Conservation (phyloP, 495 filamentous ascomycete species). For the Penicillium ochrochloron region DNA sequence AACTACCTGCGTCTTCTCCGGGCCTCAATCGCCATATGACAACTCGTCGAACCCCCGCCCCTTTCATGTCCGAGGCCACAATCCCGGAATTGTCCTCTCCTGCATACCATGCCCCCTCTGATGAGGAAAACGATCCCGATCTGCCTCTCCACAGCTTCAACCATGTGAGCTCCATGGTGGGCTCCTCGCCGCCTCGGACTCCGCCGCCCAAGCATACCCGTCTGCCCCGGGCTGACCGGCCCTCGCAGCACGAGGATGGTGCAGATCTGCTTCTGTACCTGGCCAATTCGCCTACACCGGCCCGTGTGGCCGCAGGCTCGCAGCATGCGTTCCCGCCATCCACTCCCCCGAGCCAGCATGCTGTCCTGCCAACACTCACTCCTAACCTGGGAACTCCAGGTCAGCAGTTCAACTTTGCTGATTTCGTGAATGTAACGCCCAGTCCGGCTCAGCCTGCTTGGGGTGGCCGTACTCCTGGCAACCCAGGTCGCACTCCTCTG, state of each 20-base stretch:
- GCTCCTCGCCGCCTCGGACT: constrained; percentile 80
- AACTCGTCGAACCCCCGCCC: constrained; percentile 58
- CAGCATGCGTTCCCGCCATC: constrained; percentile 70
- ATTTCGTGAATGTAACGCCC: constrained; percentile 96
- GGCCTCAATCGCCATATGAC: constrained; percentile 46
- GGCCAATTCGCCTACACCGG: constrained; percentile 89
- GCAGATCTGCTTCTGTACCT: constrained; percentile 91
- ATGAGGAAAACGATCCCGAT: constrained; percentile 76
- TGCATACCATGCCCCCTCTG: constrained; percentile 65
- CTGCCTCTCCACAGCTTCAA: constrained; percentile 79
- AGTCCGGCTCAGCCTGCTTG: constrained; percentile 88
- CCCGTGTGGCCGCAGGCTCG: constrained; percentile 49
- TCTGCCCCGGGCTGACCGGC: constrained; percentile 48
- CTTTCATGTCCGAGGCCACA: constrained; percentile 76
- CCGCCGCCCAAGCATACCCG: constrained; percentile 71
- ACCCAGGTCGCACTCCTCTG: constrained; percentile 62
- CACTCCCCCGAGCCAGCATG: constrained; percentile 81
- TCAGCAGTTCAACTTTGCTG: constrained; percentile 88
- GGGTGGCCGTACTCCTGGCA: constrained; percentile 62
- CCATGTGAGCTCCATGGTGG: constrained; percentile 55
- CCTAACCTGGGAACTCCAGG: constrained; percentile 65
- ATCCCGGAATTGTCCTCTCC: constrained; percentile 65
- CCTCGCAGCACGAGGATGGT: constrained; percentile 70
- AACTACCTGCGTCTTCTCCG: constrained; percentile 82
- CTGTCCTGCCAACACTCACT: constrained; percentile 65